These are phyloP conservation scores for Alnus glutinosa DNA, from an alignment of 306 rosid genomes.

Conservation along the genomic window DNA sequence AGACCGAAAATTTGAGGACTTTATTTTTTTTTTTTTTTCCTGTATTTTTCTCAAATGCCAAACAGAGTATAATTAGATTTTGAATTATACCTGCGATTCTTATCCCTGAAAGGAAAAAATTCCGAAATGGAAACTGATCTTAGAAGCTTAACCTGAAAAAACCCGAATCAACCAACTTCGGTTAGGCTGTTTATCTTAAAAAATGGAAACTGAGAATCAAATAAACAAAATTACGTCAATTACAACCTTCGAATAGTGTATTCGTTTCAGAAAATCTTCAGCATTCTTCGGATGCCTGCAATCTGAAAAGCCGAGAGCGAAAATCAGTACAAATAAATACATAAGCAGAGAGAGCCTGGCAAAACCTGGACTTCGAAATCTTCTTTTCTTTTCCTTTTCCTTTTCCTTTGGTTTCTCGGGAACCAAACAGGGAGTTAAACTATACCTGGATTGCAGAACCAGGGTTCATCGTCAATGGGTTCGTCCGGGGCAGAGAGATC, in stretches of 20 bases:
- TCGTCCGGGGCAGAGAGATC: slow-evolving; percentile 41
- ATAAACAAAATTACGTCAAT: neutral
- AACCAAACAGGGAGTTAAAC: neutral
- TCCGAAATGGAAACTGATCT: slow-evolving; percentile 46
- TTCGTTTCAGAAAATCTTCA: slow-evolving; percentile 36
- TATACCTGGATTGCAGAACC: slow-evolving; percentile 52
- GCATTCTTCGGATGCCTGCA: slow-evolving; percentile 49
- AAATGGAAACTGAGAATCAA: neutral
- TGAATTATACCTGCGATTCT: slow-evolving; percentile 37
- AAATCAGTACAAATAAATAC: no score
- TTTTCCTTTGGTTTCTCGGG: neutral
- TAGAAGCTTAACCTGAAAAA: slow-evolving; percentile 40
- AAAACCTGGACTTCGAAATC: neutral
- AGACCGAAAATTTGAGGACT: neutral
- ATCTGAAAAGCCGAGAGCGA: slow-evolving; percentile 28
- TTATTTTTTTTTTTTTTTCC: neutral
- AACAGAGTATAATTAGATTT: neutral
- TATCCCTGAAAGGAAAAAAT: slow-evolving; percentile 43
- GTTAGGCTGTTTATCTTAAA: neutral
- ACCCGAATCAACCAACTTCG: neutral
- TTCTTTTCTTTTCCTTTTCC: neutral
- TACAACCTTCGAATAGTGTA: slow-evolving; percentile 34
- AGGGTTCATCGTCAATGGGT: slow-evolving; percentile 35
- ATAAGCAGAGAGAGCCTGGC: neutral
- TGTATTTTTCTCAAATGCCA: neutral